Base-by-base conservation (phyloP, 768 basidiomycete species). In the Mycena latifolia region DNA sequence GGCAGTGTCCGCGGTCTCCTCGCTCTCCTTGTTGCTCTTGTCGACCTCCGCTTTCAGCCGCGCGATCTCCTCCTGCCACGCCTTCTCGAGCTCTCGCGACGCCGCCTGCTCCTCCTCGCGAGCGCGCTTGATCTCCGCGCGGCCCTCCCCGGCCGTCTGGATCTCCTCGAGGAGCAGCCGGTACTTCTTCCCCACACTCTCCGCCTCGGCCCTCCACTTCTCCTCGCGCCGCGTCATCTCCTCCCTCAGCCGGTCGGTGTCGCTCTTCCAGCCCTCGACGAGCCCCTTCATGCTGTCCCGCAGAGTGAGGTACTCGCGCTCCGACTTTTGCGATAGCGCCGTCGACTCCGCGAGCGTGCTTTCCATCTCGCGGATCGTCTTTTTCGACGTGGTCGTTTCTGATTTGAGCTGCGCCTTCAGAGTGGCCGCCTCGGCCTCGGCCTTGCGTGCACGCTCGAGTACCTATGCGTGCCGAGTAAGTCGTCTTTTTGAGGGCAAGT, bases 381-480 rank as follows among this genome's bases (percentile, higher is more conserved):
- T 92, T 77, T 95, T 95, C 11, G 90, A 87, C 15, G 85, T 84
- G 2, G 88, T 77, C 2, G 90, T 89, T 73, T 94, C 92, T 18
- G 83, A 78, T 77, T 94, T 94, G 69, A 95, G 86, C 68, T 91
- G 89, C 3, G 84, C 71, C 77, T 91, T 94, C 10, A 95, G 81
- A 22, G 85, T 70, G 5, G 86, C 75, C 3, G 92, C 89, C 72
- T 94, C 92, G 0, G 89, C 84, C 75, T 96, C 95, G 5, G 95
- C 95, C 73, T 93, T 92, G 45, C 94, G 87, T 20, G 94, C 94
- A 7, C 95, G 89, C 69, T 93, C 92, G 33, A 95, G 84, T 17
- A 93, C 89, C 90, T 92, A n/a, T n/a, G n/a, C n/a, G 55, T 17
- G 37, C 10, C 14, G 2, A 12, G 35, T 22, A 43, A 65, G 25